Evolutionary conservation across 2,329 filamentous ascomycete species (phyloP).

Genomic region (Chaetomium sp.): DNA sequence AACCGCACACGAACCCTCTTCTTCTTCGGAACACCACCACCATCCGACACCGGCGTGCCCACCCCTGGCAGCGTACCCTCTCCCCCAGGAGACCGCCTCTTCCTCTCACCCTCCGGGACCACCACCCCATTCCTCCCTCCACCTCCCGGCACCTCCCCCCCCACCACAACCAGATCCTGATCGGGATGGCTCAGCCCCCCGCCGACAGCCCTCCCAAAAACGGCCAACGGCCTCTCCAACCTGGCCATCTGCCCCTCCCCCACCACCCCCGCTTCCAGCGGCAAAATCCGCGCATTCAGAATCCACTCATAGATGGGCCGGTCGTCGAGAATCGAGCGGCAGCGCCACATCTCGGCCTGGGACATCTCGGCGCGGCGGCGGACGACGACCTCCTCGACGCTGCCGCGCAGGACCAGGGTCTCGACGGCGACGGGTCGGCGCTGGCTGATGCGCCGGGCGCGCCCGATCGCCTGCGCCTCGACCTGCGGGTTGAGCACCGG

Average conservation of each 20-base stretch:
- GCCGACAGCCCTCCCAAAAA: slow-evolving; percentile 29
- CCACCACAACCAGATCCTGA: slow-evolving; percentile 21
- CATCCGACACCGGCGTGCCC: neutral
- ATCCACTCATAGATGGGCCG: slow-evolving; percentile 61
- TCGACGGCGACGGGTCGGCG: slow-evolving; percentile 78
- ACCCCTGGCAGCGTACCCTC: neutral
- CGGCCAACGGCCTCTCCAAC: slow-evolving; percentile 20
- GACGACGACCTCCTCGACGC: slow-evolving; percentile 83
- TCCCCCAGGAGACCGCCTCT: slow-evolving; percentile 8
- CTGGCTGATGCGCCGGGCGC: slow-evolving; percentile 86
- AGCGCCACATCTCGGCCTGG: slow-evolving; percentile 59
- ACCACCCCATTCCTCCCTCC: slow-evolving; percentile 1
- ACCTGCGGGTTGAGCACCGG: slow-evolving; percentile 84
- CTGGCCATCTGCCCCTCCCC: slow-evolving; percentile 25
- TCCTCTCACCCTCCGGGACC: neutral
- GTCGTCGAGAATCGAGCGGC: slow-evolving; percentile 61
- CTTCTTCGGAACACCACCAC: neutral
- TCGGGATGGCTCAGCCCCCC: slow-evolving; percentile 22
- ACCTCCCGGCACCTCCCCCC: neutral
- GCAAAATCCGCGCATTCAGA: slow-evolving; percentile 52
- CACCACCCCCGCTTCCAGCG: slow-evolving; percentile 30
- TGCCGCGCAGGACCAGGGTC: slow-evolving; percentile 77
- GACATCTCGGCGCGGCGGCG: slow-evolving; percentile 75
- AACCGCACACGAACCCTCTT: slow-evolving; percentile 20
- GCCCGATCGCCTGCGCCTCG: slow-evolving; percentile 88